Percentiles rank a stretch among this genome's conserved stretches.
phyloP scores from a whole-genome alignment of 305 asterid genomes.

The Plantago coronopus region DNA sequence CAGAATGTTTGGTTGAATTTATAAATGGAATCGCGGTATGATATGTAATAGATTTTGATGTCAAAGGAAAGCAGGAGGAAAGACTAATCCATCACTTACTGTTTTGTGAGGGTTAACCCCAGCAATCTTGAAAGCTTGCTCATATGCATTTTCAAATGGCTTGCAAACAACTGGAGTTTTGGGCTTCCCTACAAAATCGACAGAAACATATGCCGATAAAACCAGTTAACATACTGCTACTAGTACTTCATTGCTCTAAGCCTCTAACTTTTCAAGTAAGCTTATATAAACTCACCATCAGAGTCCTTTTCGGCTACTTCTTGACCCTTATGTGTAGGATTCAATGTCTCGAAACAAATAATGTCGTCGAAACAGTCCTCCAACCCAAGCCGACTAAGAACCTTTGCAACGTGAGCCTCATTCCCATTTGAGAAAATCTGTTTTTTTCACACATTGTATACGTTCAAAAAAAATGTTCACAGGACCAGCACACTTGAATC shows the following conservation, averaged over 20 bases:
- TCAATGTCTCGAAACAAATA: slow-evolving; percentile 70
- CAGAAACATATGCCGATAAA: slow-evolving; percentile 19
- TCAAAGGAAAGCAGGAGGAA: neutral
- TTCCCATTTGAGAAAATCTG: slow-evolving; percentile 93
- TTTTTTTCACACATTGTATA: neutral
- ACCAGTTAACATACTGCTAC: neutral
- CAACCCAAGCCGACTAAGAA: slow-evolving; percentile 69
- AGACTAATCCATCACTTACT: slow-evolving; percentile 36
- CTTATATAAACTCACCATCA: slow-evolving; percentile 40
- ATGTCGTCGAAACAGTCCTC: slow-evolving; percentile 82
- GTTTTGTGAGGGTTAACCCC: slow-evolving; percentile 65
- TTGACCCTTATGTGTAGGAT: slow-evolving; percentile 41
- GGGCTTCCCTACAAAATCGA: slow-evolving; percentile 32
- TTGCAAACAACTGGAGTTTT: slow-evolving; percentile 62
- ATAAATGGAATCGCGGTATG: neutral
- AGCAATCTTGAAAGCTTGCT: slow-evolving; percentile 60
- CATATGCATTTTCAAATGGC: slow-evolving; percentile 65
- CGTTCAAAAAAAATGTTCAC: too few species aligned
- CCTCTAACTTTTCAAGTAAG: neutral
- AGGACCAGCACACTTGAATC: too few species aligned
- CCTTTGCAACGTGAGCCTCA: slow-evolving; percentile 79
- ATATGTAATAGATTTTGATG: neutral
- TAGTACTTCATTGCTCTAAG: neutral
- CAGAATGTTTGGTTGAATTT: slow-evolving; percentile 8
- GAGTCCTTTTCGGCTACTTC: slow-evolving; percentile 22